Conservation (phyloP, 2,329 filamentous ascomycete species). For the Trichoderma asperellum region DNA sequence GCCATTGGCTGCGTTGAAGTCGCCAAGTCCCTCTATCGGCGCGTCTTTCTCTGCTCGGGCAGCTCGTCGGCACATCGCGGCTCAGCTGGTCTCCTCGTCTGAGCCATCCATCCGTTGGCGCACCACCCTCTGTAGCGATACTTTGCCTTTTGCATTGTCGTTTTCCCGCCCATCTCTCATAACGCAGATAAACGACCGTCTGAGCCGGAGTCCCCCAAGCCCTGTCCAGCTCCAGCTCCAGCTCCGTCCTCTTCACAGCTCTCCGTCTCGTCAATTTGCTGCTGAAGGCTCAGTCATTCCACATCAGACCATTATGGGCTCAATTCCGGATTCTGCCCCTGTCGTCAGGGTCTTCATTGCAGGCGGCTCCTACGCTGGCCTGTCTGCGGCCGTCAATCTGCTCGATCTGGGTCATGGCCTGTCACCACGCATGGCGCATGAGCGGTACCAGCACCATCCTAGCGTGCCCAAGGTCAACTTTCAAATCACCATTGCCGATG, state of each 20-base stretch:
- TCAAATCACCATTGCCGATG: constrained; percentile 75
- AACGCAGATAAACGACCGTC: neutral
- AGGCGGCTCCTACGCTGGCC: constrained; percentile 73
- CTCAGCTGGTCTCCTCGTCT: neutral
- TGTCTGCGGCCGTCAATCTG: constrained; percentile 68
- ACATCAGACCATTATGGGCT: constrained; percentile 37
- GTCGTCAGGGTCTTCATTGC: constrained; percentile 65
- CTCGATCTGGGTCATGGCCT: constrained; percentile 65
- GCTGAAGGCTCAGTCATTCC: neutral
- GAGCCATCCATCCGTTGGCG: neutral
- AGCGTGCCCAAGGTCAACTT: constrained; percentile 56
- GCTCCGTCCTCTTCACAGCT: neutral
- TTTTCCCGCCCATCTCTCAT: neutral
- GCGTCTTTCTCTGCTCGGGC: neutral
- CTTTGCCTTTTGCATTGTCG: neutral
- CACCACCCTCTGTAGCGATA: neutral
- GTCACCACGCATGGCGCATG: constrained; percentile 50
- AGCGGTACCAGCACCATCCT: constrained; percentile 46
- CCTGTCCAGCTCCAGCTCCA: constrained; percentile 1
- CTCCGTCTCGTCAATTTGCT: neutral
- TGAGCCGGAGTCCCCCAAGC: neutral
- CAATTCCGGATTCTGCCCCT: constrained; percentile 36
- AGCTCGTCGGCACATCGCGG: constrained; percentile 17
- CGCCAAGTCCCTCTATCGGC: neutral
- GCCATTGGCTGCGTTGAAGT: neutral